Conservation (phyloP, 139 green algal genomes). For the Chlorella sp. region DNA sequence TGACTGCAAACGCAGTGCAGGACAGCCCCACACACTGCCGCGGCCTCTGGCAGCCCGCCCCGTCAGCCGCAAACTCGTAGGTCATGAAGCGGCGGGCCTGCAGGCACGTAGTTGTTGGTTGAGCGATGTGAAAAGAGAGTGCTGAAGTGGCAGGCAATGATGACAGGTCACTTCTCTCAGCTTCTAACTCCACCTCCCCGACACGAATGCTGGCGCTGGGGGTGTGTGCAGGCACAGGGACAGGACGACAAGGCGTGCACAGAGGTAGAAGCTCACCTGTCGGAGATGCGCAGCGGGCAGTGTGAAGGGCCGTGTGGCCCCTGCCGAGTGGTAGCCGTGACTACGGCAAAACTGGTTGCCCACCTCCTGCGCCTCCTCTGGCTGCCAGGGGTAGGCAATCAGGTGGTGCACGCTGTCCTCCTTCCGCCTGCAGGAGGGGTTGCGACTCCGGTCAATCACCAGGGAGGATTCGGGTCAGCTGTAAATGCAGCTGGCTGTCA, state of each 20-base stretch:
- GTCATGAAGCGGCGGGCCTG: neutral
- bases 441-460: neutral
- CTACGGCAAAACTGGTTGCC: neutral
- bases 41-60: neutral
- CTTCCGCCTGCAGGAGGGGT: neutral
- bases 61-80: neutral
- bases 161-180: too few relatives aligned
- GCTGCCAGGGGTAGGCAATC: constrained; percentile 13
- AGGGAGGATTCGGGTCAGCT: neutral
- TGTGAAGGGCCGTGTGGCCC: neutral
- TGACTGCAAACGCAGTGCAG: constrained; percentile 3
- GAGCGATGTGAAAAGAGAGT: too few relatives aligned
- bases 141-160: too few relatives aligned
- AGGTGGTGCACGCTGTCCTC: neutral
- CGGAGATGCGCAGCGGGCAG: neutral
- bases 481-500: too few relatives aligned
- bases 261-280: neutral
- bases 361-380: neutral
- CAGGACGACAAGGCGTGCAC: too few relatives aligned
- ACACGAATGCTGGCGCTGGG: too few relatives aligned
- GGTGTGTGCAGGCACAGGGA: too few relatives aligned
- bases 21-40: neutral
- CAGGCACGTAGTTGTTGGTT: neutral
- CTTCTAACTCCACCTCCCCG: too few relatives aligned
- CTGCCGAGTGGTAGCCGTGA: neutral